A percentile compares a stretch with the other conserved stretches of the same genome.
phyloP scores from a whole-genome alignment of 768 basidiomycete genomes.

The Auricularia sp. region DNA sequence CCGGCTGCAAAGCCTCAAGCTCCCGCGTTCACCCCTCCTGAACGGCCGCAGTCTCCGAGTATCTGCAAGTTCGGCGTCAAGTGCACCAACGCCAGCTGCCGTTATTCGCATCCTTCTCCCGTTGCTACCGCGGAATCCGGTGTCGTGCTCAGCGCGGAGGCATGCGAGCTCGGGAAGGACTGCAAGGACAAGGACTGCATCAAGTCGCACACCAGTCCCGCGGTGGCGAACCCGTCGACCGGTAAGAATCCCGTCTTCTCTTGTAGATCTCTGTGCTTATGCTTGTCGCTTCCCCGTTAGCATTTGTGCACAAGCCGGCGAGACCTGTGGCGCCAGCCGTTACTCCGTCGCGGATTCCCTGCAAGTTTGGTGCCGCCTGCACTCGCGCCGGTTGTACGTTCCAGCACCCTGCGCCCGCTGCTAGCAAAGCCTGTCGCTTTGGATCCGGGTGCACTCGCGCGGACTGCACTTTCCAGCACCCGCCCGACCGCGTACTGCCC shows the following conservation, averaged over 20 bases:
- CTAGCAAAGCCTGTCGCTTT: slow-evolving; percentile 58
- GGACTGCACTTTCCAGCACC: slow-evolving; percentile 85
- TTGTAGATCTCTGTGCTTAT: neutral
- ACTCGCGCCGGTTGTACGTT: slow-evolving; percentile 62
- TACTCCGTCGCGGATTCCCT: slow-evolving; percentile 28
- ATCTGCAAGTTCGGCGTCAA: slow-evolving; percentile 90
- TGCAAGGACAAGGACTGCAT: slow-evolving; percentile 94
- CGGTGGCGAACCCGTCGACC: slow-evolving; percentile 48
- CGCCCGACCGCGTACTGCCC: slow-evolving; percentile 74
- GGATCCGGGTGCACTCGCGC: slow-evolving; percentile 79
- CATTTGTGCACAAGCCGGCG: neutral
- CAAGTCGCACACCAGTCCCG: slow-evolving; percentile 85
- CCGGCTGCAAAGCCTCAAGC: slow-evolving; percentile 2
- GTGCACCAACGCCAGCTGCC: slow-evolving; percentile 83
- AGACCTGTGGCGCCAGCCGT: slow-evolving; percentile 12
- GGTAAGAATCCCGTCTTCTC: neutral
- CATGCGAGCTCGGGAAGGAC: slow-evolving; percentile 79
- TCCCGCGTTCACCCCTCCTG: slow-evolving; percentile 17
- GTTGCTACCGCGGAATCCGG: slow-evolving; percentile 92
- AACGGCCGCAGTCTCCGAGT: slow-evolving; percentile 76
- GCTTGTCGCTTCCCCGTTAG: neutral
- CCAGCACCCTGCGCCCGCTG: slow-evolving; percentile 45
- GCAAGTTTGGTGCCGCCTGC: slow-evolving; percentile 63
- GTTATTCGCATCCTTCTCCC: slow-evolving; percentile 93
- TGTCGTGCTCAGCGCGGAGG: slow-evolving; percentile 86